Base-by-base conservation (phyloP, 495 filamentous ascomycete species). In the Wilcoxina mikolae region DNA sequence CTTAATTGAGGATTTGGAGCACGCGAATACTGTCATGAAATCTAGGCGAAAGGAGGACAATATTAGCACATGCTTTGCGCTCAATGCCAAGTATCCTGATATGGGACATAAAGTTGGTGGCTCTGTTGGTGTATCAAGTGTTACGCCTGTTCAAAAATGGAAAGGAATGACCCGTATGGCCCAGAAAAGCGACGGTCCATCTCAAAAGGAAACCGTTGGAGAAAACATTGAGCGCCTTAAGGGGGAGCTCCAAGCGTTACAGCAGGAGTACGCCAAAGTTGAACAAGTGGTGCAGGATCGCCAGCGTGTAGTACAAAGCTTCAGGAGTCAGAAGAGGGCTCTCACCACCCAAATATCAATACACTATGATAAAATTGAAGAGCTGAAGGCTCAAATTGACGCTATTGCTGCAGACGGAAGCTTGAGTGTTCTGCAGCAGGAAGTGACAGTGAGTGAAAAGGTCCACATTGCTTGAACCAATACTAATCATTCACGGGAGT, bases 11-110 rank as follows among this genome's bases (percentile, higher is more conserved):
- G 68, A 78, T 39, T 71, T 84, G 17, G 62, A 71, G 10, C 73
- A 84, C 51, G 93, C 82, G 1, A 70, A 81, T 20, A 67, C 76
- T 1, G 74, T 83, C 27, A 84, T 95, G 74, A 83, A 82, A 59
- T 73, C 76, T 42, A 76, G 75, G 5, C 61, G 69, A 31, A 71
- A 70, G 26, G 78, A 82, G 2, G 72, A 68, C 11, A 87, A 94
- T 58, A 88, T 93, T 24, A 78, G 74, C 54, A 76, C 76, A 50
- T 88, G 83, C 57, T 79, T 83, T 54, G 73, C 73, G 27, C 76
- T 85, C 57, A 72, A 82, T 41, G 71, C 75, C 43, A 70, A 69
- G 28, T 76, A 72, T 51, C 70, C 70, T 11, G 76, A 79, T 15
- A 73, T 75, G 61, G 90, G 86, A 20, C 65, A 82, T n/a, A 61